Conservation (phyloP, 1,284 basidiomycete genomes). For the Cryptococcus sp. region DNA sequence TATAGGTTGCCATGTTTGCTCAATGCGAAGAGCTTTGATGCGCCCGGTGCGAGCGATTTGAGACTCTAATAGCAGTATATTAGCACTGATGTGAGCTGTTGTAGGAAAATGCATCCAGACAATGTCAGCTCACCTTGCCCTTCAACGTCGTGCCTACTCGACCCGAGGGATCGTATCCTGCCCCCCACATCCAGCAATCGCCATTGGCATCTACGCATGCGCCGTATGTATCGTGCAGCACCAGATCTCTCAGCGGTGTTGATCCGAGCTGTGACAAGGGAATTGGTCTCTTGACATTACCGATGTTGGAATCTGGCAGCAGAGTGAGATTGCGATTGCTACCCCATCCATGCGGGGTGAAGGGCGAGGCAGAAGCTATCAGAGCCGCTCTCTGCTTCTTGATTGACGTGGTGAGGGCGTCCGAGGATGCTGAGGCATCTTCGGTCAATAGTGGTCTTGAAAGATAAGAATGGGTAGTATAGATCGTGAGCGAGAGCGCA, state of each 20-base stretch:
- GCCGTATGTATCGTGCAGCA: constrained; percentile 70
- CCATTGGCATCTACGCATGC: constrained; percentile 83
- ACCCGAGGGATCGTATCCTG: constrained; percentile 56
- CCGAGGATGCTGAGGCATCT: constrained; percentile 5
- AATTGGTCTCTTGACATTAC: constrained; percentile 37
- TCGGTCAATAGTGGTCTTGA: constrained; percentile 26
- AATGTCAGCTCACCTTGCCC: constrained; percentile 65
- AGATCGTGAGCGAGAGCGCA: constrained; percentile 29
- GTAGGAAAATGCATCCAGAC: not conserved
- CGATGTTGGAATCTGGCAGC: constrained; percentile 27
- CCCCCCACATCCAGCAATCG: constrained; percentile 87
- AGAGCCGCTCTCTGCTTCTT: constrained; percentile 20
- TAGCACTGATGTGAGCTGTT: not conserved
- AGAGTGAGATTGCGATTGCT: constrained; percentile 43
- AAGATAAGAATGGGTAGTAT: constrained; percentile 27
- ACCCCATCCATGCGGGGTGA: constrained; percentile 48
- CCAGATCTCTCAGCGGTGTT: constrained; percentile 71
- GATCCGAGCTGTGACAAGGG: constrained; percentile 39
- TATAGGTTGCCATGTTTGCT: constrained; percentile 71
- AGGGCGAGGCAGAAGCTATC: constrained; percentile 21
- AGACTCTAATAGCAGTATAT: constrained; percentile 62
- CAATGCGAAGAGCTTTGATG: constrained; percentile 67
- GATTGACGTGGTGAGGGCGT: constrained; percentile 14
- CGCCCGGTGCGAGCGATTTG: constrained; percentile 60
- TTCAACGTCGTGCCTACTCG: constrained; percentile 58